Evolutionary conservation across 495 filamentous ascomycete species (phyloP).

Genomic region (Haplographium delicatum): DNA sequence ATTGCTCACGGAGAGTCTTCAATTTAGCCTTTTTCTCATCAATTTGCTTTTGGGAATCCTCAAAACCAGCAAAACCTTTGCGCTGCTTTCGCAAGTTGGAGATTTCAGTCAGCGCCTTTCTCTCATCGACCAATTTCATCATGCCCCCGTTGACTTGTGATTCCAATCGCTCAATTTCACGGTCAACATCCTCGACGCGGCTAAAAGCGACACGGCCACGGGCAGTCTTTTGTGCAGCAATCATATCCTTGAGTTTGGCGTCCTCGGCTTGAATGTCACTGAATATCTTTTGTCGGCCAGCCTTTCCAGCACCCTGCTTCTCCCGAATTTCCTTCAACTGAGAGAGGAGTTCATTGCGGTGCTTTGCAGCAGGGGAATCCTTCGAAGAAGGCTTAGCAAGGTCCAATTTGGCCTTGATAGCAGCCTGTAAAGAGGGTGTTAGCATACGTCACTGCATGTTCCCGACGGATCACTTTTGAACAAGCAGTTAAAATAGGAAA

Average conservation of each 20-base stretch:
- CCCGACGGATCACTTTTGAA: background rate
- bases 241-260: conserved; percentile 52
- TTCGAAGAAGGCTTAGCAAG: conserved; percentile 55
- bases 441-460: conserved; percentile 10
- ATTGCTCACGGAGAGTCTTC: conserved; percentile 71
- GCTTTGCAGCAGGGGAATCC: conserved; percentile 65
- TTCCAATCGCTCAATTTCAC: conserved; percentile 71
- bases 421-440: conserved; percentile 53
- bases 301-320: conserved; percentile 81
- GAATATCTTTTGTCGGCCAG: conserved; percentile 62
- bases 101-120: conserved; percentile 81
- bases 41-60: conserved; percentile 77
- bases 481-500: background rate
- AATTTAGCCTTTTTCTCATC: conserved; percentile 80
- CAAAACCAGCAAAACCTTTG: conserved; percentile 82
- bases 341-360: conserved; percentile 72
- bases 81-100: conserved; percentile 77
- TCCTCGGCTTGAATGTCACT: conserved; percentile 87
- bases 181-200: conserved; percentile 80
- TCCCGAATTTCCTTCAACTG: conserved; percentile 68
- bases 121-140: conserved; percentile 94
- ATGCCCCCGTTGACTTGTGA: conserved; percentile 77
- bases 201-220: conserved; percentile 74
- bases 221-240: conserved; percentile 79
- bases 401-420: conserved; percentile 79